phyloP scores from a whole-genome alignment of 495 filamentous ascomycete species.

The Penicillium atrosanguineum region DNA sequence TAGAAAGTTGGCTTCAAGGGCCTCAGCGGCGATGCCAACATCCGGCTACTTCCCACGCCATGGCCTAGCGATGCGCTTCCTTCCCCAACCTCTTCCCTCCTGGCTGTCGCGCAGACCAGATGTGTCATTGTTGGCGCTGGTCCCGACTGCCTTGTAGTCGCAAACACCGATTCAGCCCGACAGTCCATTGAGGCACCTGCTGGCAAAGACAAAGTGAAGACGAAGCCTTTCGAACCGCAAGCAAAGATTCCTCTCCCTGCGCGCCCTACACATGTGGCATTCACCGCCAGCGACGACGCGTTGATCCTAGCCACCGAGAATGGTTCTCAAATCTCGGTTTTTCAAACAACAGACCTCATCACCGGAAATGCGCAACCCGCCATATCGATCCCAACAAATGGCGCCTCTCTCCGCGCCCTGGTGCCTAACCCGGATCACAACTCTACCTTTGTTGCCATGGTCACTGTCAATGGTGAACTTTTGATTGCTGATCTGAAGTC shows the following conservation, averaged over 20 bases:
- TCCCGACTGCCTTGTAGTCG: slow-evolving; percentile 73
- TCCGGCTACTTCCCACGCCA: slow-evolving; percentile 72
- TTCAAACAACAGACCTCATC: slow-evolving; percentile 64
- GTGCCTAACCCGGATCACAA: slow-evolving; percentile 74
- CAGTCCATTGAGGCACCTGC: slow-evolving; percentile 65
- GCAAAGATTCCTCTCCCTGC: slow-evolving; percentile 67
- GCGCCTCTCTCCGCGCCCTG: slow-evolving; percentile 68
- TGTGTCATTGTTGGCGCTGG: slow-evolving; percentile 85
- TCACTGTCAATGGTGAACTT: slow-evolving; percentile 77
- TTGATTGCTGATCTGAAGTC: slow-evolving; percentile 77
- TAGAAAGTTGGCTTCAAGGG: slow-evolving; percentile 82
- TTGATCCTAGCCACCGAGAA: slow-evolving; percentile 80
- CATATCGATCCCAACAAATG: slow-evolving; percentile 75
- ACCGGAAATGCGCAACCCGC: slow-evolving; percentile 62
- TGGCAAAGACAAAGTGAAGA: slow-evolving; percentile 54
- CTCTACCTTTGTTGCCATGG: slow-evolving; percentile 64
- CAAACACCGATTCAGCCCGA: slow-evolving; percentile 73
- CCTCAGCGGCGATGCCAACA: slow-evolving; percentile 73
- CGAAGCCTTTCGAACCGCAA: slow-evolving; percentile 71
- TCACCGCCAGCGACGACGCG: slow-evolving; percentile 79
- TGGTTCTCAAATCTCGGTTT: slow-evolving; percentile 80
- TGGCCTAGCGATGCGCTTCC: slow-evolving; percentile 76
- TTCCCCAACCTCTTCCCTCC: slow-evolving; percentile 76
- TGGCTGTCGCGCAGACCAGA: slow-evolving; percentile 76
- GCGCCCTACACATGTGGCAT: slow-evolving; percentile 83